Base-by-base conservation (phyloP, 1,284 basidiomycete genomes). In the Blastosporella zonata region DNA sequence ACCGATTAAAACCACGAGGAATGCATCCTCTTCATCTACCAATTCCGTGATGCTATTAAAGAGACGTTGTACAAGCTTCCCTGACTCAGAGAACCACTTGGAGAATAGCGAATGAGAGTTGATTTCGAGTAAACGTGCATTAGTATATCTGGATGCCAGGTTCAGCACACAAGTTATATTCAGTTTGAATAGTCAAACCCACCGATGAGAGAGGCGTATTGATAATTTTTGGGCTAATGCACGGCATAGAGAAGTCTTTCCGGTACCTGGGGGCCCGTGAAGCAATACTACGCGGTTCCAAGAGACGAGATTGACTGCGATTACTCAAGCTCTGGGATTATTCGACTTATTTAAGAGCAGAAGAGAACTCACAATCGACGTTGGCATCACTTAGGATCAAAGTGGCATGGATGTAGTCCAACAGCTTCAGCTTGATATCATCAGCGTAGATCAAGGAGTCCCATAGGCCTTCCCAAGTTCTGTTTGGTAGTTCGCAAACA, bases 21-120 rank as follows among this genome's bases (percentile, higher is more conserved):
- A 98, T 6, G 84, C 84, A 44, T 87, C 82, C 51, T 93, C 89
- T 59, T 98, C 94, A 45, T 95, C 93, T 0, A 82, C 80, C 69
- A 98, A 80, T 57, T 95, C 92, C 41, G 80, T 88, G 40, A 99
- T 92, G 50, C 82, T 89, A 42, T 80, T 82, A 63, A 99, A 99
- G 13, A 99, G 74, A 48, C 89, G 82, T 62, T 99, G 95, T 0
- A 99, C 97, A 12, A 99, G 83, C 69, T 99, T 99, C 22, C 97
- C 97, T 0, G 93, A 96, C 64, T 99, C 97, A 1, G 93, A 97
- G 70, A 99, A 99, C 94, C 94, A 97, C 56, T 93, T 89, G 6
- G 91, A 94, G 65, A 97, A 97, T 5, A 97, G 75, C 0, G 93
- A 97, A 69, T 97, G 94, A 0, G 94, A 94, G 63, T 99, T 99